Base-by-base conservation (phyloP, 1,139 yeast species). In the Magnusiomyces magnusii region DNA sequence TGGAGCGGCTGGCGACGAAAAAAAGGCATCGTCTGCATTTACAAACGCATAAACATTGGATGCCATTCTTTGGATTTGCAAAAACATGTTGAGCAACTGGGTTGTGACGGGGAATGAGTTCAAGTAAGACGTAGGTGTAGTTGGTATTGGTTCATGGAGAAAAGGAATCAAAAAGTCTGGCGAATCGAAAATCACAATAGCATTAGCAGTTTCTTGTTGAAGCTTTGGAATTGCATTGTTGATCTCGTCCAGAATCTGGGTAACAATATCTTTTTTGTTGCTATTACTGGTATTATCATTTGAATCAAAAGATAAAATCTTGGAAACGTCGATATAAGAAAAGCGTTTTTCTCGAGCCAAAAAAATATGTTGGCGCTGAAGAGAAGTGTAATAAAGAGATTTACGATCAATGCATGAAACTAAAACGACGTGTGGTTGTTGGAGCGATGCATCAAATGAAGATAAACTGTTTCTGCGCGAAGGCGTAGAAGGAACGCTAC, bases 91-190 rank as follows among this genome's bases (percentile, higher is more conserved):
- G 3, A 44, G 17, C 9, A 44, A 27, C n/a, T 44, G 49, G 24
- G 49, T 44, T 3, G 49, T 44, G 9, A 23, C 27, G n/a, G 49
- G 49, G 7, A 23, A 10, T 44, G 49, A 23, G 27, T 44, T 27
- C 10, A 23, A 23, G 27, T 19, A 19, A 9, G 44, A 17, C 3
- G 44, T 39, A 10, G 44, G 5, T 17, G 44, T 9, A 17, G 10
- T n/a, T 24, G 28, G 51, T 7, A 5, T 25, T 21, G 24, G 24
- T 5, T 34, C 39, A 23, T 28, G 31, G 25, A 50, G 23, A 9
- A 50, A 27, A 7, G 53, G 39, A n/a, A 50, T 23, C 39, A 50
- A 31, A 28, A 50, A 50, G 39, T 50, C 53, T 2, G 53, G 53
- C 53, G 53, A 50, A 9, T 50, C 53, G 31, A 50, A 50, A n/a